A percentile compares a stretch with the other conserved stretches of the same genome.
Conservation (phyloP, 75 land plant species). For the Ceratopteris richardii region DNA sequence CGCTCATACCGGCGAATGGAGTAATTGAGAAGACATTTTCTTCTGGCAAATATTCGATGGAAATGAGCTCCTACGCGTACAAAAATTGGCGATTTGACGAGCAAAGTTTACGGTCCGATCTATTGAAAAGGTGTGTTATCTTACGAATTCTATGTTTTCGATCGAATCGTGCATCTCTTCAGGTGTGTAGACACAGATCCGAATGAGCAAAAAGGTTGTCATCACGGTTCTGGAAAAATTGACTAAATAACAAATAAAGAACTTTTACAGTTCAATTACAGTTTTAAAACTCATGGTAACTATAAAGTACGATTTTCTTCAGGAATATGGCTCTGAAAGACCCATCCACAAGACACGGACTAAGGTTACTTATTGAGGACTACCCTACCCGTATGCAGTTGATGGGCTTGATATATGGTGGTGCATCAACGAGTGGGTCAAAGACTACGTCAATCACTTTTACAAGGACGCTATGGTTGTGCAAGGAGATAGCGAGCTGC, state of each 20-base stretch:
- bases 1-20: constrained; percentile 13
- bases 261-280: too few relatives aligned
- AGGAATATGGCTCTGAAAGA: constrained; percentile 1
- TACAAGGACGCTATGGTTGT: constrained; percentile 12
- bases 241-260: too few relatives aligned
- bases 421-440: constrained; percentile 23
- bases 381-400: constrained; percentile 32
- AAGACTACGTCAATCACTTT: constrained; percentile 18
- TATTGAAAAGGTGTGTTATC: constrained; percentile 20
- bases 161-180: too few relatives aligned
- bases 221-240: neutral
- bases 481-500: constrained; percentile 21
- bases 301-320: neutral
- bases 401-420: constrained; percentile 26
- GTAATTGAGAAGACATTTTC: constrained; percentile 21
- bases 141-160: neutral
- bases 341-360: constrained; percentile 8
- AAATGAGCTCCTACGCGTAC: constrained; percentile 27
- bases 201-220: neutral
- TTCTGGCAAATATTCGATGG: constrained; percentile 21
- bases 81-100: constrained; percentile 28
- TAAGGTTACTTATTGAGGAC: constrained; percentile 29
- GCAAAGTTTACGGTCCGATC: constrained; percentile 26
- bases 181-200: neutral
- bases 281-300: neutral